These are phyloP conservation scores for Talaromyces wortmannii DNA, from an alignment of 495 filamentous ascomycete species.

Conservation along the genomic window DNA sequence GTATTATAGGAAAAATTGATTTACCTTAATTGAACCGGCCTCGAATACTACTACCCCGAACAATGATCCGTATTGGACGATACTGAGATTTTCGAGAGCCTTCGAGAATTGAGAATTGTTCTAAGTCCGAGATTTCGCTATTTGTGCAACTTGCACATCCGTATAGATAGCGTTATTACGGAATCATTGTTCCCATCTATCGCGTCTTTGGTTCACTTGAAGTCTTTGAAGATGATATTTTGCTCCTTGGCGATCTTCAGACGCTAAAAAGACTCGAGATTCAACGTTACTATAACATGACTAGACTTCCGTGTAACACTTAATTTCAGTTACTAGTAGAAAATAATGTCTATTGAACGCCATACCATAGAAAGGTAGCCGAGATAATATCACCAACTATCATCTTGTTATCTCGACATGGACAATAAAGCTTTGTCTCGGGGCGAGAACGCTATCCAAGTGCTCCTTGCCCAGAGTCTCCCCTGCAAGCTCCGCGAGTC, in stretches of 20 bases:
- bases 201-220: background rate
- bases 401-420: background rate
- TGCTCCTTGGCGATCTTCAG: background rate
- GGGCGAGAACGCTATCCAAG: background rate
- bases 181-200: background rate
- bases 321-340: too few species aligned
- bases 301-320: too few species aligned
- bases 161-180: background rate
- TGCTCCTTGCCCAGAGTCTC: background rate
- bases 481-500: background rate
- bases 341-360: too few species aligned
- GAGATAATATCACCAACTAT: background rate
- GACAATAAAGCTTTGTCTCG: background rate
- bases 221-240: background rate
- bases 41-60: too few species aligned
- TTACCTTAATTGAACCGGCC: too few species aligned
- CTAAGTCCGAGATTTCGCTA: background rate
- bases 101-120: background rate
- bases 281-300: too few species aligned
- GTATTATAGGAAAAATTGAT: conserved; percentile 12
- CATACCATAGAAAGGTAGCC: background rate
- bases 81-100: background rate
- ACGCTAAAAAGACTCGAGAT: background rate
- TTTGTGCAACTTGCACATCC: background rate
- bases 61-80: background rate